These are phyloP conservation scores for Diaporthe nobilis DNA, from an alignment of 2,329 filamentous ascomycete genomes.

Conservation along the genomic window DNA sequence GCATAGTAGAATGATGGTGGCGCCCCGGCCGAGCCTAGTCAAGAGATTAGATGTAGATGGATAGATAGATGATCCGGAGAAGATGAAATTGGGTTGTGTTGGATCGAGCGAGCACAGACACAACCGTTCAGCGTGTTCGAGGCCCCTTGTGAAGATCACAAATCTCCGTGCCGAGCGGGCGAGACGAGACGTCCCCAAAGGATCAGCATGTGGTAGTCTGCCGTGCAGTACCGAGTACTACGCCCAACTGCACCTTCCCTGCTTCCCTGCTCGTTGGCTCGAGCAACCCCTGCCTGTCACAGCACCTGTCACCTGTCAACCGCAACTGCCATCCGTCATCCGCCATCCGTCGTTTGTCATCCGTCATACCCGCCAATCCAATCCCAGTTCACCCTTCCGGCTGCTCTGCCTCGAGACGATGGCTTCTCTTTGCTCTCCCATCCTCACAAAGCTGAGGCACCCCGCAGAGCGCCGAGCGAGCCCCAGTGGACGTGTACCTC, in stretches of 20 bases:
- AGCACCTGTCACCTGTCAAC: constrained; percentile 8
- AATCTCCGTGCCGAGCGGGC: constrained; percentile 28
- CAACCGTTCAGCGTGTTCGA: constrained; percentile 16
- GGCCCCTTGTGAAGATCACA: constrained; percentile 34
- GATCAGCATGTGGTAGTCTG: background rate
- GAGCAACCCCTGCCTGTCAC: constrained; percentile 19
- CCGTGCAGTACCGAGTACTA: background rate
- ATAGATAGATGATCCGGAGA: constrained; percentile 6
- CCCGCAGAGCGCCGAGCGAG: background rate
- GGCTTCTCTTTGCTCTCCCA: background rate
- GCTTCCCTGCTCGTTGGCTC: constrained; percentile 11
- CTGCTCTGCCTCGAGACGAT: background rate
- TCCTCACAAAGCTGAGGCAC: background rate
- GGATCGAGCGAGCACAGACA: constrained; percentile 21
- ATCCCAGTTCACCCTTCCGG: background rate
- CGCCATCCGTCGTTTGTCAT: background rate
- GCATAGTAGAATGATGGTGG: constrained; percentile 10
- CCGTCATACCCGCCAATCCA: background rate
- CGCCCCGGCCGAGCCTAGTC: constrained; percentile 16
- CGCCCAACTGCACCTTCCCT: background rate
- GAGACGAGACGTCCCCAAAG: constrained; percentile 13
- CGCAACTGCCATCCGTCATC: constrained; percentile 1
- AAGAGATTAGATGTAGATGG: constrained; percentile 13
- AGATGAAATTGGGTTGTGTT: constrained; percentile 21
- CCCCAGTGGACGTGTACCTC: background rate